phyloP scores from a whole-genome alignment of 345 rosid species.

The Aquilaria malaccensis region DNA sequence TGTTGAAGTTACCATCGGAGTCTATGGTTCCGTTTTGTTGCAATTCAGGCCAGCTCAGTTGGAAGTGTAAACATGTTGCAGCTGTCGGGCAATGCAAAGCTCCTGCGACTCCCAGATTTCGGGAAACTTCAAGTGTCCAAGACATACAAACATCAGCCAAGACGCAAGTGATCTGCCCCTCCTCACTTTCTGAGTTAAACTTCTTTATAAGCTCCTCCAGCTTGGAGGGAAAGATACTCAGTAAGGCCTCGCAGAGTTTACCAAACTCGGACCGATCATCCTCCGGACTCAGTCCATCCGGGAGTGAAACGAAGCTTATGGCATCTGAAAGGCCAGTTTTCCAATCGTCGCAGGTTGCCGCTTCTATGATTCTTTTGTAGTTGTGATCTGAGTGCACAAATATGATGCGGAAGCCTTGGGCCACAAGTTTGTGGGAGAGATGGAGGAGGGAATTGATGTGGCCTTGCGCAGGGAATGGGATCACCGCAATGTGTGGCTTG shows the following conservation, averaged over 20 bases:
- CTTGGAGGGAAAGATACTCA: constrained; percentile 25
- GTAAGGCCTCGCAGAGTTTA: constrained; percentile 18
- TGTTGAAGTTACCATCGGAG: constrained; percentile 21
- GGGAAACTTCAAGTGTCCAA: constrained; percentile 30
- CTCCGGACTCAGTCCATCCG: constrained; percentile 35
- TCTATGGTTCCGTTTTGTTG: constrained; percentile 40
- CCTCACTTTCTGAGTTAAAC: constrained; percentile 5
- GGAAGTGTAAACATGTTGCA: constrained; percentile 23
- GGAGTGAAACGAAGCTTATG: constrained; percentile 31
- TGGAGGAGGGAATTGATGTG: too few species aligned
- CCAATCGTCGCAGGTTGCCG: constrained; percentile 11
- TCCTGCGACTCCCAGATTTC: constrained; percentile 31
- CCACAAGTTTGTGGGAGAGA: too few species aligned
- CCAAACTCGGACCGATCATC: too few species aligned
- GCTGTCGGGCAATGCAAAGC: constrained; percentile 36
- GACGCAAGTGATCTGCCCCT: constrained; percentile 30
- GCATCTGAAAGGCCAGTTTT: neutral
- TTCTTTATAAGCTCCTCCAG: constrained; percentile 32
- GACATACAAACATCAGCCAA: constrained; percentile 32
- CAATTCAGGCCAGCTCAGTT: constrained; percentile 25
- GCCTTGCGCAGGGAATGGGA: too few species aligned
- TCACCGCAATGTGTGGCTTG: too few species aligned
- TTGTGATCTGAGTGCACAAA: too few species aligned
- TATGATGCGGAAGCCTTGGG: too few species aligned
- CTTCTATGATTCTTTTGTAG: constrained; percentile 10